Conservation (phyloP, 1,284 basidiomycete species). For the Pascua sp. region DNA sequence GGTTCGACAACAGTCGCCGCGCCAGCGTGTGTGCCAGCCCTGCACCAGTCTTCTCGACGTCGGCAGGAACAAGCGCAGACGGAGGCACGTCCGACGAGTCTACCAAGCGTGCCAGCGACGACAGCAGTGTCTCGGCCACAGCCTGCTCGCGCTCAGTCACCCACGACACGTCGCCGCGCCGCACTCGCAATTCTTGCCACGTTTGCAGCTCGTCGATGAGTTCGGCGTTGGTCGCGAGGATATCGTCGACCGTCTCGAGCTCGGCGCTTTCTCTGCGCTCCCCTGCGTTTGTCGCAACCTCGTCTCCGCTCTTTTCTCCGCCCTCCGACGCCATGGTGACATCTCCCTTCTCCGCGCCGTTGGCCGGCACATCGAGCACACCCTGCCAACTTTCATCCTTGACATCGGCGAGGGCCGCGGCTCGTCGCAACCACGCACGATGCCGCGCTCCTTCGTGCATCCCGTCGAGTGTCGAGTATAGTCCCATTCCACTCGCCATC, state of each 20-base stretch:
- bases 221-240: constrained; percentile 29
- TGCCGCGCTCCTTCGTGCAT: constrained; percentile 39
- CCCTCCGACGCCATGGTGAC: constrained; percentile 17
- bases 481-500: constrained; percentile 27
- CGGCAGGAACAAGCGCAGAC: constrained; percentile 4
- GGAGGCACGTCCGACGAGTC: constrained; percentile 8
- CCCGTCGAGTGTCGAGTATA: constrained; percentile 30
- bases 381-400: constrained; percentile 12
- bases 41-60: not conserved
- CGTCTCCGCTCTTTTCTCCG: constrained; percentile 1
- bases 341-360: not conserved
- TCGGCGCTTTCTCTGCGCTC: constrained; percentile 13
- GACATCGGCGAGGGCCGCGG: constrained; percentile 4
- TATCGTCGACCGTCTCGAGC: constrained; percentile 20
- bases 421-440: constrained; percentile 16
- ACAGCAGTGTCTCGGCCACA: constrained; percentile 34
- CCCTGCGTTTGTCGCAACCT: not conserved
- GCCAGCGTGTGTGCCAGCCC: constrained; percentile 38
- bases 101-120: constrained; percentile 29
- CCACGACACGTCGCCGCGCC: constrained; percentile 20
- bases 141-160: constrained; percentile 30
- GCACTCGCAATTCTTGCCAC: constrained; percentile 36
- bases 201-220: constrained; percentile 36
- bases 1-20: constrained; percentile 13
- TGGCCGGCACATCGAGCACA: not conserved